Evolutionary conservation across 768 basidiomycete genomes (phyloP), one percentile per base, ranked within the genome.

Genomic region (Auriscalpium vulgare): DNA sequence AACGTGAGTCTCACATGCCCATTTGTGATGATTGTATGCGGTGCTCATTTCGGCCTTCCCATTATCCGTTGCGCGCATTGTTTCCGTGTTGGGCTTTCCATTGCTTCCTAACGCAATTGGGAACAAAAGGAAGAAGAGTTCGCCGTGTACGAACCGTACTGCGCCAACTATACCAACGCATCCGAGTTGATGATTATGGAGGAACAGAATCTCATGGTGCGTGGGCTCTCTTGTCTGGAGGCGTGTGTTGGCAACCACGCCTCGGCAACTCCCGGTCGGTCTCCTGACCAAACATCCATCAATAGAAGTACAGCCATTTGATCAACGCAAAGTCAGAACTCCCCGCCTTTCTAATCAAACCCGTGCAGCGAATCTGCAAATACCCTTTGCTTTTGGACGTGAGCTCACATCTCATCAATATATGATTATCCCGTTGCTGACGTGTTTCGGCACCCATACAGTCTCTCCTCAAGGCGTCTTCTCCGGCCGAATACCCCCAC

Each of bases 341-440:
- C 36, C 90, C 91, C 57, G 93, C 92, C 9, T 95, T 98, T 74
- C 83, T 98, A 58, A 98, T 98, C 79, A 97, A 97, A 75, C 97
- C 97, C 8, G 88, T 99, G 50, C 97, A 99, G 70, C 85, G 97
- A 59, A 88, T 98, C 63, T 97, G 95, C 81, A 98, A 98, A 78
- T 98, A 98, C 70, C 95, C 95, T 23, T 78, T 99, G 13, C 81
- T 98, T 21, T 83, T 99, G 64, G 89, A 91, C 69, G 93, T 93
- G 66, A 67, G 86, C 75, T 35, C 37, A 50, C 55, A 52, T 50
- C 53, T 61, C 51, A 62, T 50, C 51, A 54, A 56, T 51, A 61
- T 52, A 57, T 8, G 45, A 51, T 57, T 50, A 51, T 45, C 43
- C 47, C 19, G 46, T 51, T 59, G 55, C 48, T 59, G 49, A 58